Evolutionary conservation across 352 stramenopile genomes (phyloP).

Genomic region (Hyaloperonospora arabidopsidis): DNA sequence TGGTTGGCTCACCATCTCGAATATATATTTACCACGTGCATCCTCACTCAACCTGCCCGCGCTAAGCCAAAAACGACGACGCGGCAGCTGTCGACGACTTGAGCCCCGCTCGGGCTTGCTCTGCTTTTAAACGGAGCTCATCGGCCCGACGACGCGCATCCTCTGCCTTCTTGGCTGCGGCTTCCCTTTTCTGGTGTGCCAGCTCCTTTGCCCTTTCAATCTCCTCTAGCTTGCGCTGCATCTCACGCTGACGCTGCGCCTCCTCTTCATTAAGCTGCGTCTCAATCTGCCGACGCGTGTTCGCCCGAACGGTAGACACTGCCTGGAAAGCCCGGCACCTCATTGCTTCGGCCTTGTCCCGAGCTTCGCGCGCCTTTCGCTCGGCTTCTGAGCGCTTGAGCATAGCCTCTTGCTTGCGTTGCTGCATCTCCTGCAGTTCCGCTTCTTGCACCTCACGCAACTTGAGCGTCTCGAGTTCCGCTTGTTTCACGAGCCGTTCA

Average conservation of each 20-base stretch:
- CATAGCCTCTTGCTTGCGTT: constrained; percentile 55
- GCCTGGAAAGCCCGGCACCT: constrained; percentile 55
- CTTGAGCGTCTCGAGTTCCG: constrained; percentile 37
- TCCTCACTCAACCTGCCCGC: not conserved
- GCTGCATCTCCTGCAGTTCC: constrained; percentile 40
- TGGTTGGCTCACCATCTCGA: constrained; percentile 12
- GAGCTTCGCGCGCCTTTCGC: constrained; percentile 44
- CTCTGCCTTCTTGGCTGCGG: constrained; percentile 39
- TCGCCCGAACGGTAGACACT: constrained; percentile 51
- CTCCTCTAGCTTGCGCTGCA: constrained; percentile 36
- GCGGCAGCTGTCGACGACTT: constrained; percentile 10
- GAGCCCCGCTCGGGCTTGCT: constrained; percentile 39
- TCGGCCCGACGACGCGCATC: constrained; percentile 51
- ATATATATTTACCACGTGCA: constrained; percentile 19
- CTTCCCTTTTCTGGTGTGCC: constrained; percentile 39
- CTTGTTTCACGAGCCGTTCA: constrained; percentile 48
- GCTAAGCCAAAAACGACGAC: constrained; percentile 19
- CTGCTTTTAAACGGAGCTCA: constrained; percentile 41
- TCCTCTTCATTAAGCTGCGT: constrained; percentile 55
- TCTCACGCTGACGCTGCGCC: constrained; percentile 33
- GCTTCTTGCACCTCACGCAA: constrained; percentile 36
- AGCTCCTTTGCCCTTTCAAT: constrained; percentile 44
- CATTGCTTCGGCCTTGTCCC: constrained; percentile 55
- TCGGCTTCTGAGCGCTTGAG: constrained; percentile 64
- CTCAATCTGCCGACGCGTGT: constrained; percentile 63